These are phyloP conservation scores for Breynia disticha DNA, from an alignment of 441 rosid genomes.

Conservation along the genomic window DNA sequence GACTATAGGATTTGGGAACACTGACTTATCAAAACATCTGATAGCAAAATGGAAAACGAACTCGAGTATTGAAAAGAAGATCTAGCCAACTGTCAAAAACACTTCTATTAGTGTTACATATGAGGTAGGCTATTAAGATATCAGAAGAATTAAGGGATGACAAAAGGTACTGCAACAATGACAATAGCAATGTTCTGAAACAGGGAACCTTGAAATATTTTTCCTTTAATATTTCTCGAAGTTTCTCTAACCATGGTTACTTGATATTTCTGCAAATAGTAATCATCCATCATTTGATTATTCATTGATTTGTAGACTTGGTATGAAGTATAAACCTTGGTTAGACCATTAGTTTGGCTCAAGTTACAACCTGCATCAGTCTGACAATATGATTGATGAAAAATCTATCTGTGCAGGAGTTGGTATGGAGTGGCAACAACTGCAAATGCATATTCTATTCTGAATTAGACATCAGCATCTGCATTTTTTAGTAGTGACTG, in stretches of 20 bases:
- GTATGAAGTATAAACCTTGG: slow-evolving; percentile 14
- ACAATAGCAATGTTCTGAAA: slow-evolving; percentile 16
- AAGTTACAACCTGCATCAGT: slow-evolving; percentile 12
- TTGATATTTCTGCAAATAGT: background rate
- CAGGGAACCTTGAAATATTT: slow-evolving; percentile 3
- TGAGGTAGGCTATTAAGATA: slow-evolving; percentile 2
- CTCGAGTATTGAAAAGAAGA: slow-evolving; percentile 19
- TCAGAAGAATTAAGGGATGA: background rate
- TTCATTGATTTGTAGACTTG: background rate
- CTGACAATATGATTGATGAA: slow-evolving; percentile 1
- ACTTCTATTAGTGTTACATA: slow-evolving; percentile 5
- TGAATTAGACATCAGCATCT: slow-evolving; percentile 16
- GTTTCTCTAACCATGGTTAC: slow-evolving; percentile 8
- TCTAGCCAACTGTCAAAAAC: slow-evolving; percentile 16
- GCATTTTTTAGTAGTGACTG: slow-evolving; percentile 14
- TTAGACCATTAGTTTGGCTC: slow-evolving; percentile 10
- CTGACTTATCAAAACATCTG: background rate
- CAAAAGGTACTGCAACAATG: slow-evolving; percentile 17
- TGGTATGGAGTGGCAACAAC: slow-evolving; percentile 13
- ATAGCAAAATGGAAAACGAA: background rate
- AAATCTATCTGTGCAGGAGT: too few relatives aligned
- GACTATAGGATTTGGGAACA: background rate
- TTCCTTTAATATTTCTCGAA: background rate
- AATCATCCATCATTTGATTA: background rate
- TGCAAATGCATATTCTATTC: slow-evolving; percentile 12